Evolutionary conservation across 257 asterid genomes (phyloP).

Genomic region (Ocimum tenuiflorum): DNA sequence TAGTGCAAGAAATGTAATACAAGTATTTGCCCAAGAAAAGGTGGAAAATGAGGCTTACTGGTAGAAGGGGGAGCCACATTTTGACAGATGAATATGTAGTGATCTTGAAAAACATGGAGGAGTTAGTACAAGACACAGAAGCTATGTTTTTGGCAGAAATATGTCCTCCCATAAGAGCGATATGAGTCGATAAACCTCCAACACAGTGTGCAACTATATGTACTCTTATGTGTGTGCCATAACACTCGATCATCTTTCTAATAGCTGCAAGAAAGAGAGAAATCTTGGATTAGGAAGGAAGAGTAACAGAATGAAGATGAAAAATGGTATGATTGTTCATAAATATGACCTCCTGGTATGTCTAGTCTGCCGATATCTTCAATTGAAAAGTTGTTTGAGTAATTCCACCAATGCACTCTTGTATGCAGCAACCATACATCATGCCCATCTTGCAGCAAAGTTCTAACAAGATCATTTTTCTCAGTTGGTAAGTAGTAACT

Average conservation of each 20-base stretch:
- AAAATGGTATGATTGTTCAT: not conserved
- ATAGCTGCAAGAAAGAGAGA: conserved; percentile 29
- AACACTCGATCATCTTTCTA: conserved; percentile 26
- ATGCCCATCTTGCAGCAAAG: conserved; percentile 40
- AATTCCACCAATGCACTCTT: conserved; percentile 30
- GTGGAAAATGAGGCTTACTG: conserved; percentile 28
- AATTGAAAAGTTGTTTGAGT: conserved; percentile 29
- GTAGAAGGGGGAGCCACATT: conserved; percentile 54
- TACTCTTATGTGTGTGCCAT: conserved; percentile 26
- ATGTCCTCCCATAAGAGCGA: conserved; percentile 52
- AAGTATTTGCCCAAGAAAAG: too few species aligned
- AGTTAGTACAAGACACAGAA: conserved; percentile 48
- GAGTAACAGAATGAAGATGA: not conserved
- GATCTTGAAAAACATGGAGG: conserved; percentile 53
- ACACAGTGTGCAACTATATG: conserved; percentile 50
- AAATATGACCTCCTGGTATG: conserved; percentile 35
- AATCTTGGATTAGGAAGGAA: not conserved
- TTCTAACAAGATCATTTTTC: conserved; percentile 42
- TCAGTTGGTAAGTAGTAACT: conserved; percentile 52
- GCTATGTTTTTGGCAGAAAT: conserved; percentile 38
- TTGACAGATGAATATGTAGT: conserved; percentile 36
- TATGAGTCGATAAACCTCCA: conserved; percentile 48
- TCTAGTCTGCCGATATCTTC: conserved; percentile 49
- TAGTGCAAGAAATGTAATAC: too few species aligned
- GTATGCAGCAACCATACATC: conserved; percentile 41